Evolutionary conservation across 1,139 yeast genomes (phyloP), one percentile per base, ranked within the genome.

Genomic region (Magnusiomyces fungicola): DNA sequence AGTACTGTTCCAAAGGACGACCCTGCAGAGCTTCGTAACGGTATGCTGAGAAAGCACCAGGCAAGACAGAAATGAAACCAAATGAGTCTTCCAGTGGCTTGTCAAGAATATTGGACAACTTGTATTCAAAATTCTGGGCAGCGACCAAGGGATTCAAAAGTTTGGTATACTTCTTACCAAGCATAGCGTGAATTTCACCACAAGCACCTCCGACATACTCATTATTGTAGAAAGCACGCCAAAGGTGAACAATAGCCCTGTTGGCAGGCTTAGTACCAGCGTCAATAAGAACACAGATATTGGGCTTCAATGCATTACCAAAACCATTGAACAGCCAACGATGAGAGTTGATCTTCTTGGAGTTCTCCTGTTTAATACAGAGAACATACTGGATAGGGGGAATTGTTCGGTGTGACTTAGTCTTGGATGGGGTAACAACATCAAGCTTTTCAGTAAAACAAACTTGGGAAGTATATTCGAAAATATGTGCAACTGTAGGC

Each of bases 261-360:
- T 78, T 32, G 45, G 88, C 89, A 3, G 98, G 97, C 67, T 85
- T 85, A 0, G 98, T 92, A 55, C 98, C 98, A 1, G 95, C 97
- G 71, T 92, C 98, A 47, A 92, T 69, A 47, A 92, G 71, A 2
- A 88, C 79, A 41, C 90, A 81, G 23, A 90, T 89, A 56, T 87
- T 86, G 2, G 98, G 97, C 53, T 88, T 83, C 54, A 92, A 71
- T 39, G 83, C 74, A 32, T 92, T 87, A 57, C 96, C 90, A 61
- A 92, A 83, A 0, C 95, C 97, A 63, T 92, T 89, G 67, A 92
- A 86, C n/a, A 94, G 79, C 98, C 98, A 92, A 64, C 97, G 79
- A 64, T 92, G 98, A 1, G 96, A 88, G 67, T 92, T 92, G 65
- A 92, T 92, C 61, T 92, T 92, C 68, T 90, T 89, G 56, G 89